Conservation (phyloP, 2,329 filamentous ascomycete genomes). For the Alternaria sp. region DNA sequence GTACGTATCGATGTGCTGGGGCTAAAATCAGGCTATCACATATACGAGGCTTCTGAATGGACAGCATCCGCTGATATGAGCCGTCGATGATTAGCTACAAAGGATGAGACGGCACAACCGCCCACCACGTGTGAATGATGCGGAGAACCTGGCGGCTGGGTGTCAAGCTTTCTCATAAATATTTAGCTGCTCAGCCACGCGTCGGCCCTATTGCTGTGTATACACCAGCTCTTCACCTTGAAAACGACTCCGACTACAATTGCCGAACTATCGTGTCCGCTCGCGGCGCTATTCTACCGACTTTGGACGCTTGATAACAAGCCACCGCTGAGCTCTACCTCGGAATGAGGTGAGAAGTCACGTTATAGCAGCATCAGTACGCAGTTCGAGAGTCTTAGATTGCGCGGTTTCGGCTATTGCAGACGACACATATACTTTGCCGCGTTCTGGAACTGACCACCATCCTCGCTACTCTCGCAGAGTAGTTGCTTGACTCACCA, state of each 20-base stretch:
- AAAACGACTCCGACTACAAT: not conserved
- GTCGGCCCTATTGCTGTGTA: not conserved
- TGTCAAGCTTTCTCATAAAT: not conserved
- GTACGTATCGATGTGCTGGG: not conserved
- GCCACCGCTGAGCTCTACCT: not conserved
- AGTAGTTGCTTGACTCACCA: not conserved
- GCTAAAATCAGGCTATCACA: not conserved
- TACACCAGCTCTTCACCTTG: not conserved
- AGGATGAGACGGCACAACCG: not conserved
- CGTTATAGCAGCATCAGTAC: not conserved
- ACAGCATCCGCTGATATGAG: not conserved
- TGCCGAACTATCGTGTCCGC: not conserved
- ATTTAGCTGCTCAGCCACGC: not conserved
- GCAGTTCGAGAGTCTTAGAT: not conserved
- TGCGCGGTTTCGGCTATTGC: not conserved
- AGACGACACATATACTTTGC: not conserved
- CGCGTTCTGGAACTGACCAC: not conserved
- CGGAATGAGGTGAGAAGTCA: not conserved
- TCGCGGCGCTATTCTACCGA: slow-evolving; percentile 3
- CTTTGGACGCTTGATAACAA: not conserved
- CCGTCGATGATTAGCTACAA: not conserved
- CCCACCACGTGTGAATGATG: not conserved
- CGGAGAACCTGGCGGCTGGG: slow-evolving; percentile 4
- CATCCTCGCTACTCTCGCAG: not conserved
- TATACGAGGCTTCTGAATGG: not conserved